phyloP scores from a whole-genome alignment of 176 grass and related monocot genomes.

The Oropetium thomaeum region DNA sequence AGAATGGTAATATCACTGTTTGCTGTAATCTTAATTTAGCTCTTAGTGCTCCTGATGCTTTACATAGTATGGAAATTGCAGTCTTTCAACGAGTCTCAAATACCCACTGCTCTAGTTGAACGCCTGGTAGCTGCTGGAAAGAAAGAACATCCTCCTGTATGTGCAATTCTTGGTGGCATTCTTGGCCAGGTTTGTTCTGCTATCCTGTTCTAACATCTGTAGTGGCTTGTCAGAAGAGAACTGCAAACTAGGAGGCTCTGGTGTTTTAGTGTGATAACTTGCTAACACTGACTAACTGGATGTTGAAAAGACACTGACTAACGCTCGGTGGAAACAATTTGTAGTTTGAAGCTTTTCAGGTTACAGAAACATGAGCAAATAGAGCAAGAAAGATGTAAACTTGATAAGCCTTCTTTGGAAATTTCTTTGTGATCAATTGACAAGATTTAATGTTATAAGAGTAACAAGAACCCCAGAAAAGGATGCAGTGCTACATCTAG shows the following conservation, averaged over 20 bases:
- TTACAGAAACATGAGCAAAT: neutral
- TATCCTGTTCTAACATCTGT: neutral
- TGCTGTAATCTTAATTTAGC: conserved; percentile 1
- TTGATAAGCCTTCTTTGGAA: neutral
- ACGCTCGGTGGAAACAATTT: neutral
- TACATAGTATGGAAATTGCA: conserved; percentile 42
- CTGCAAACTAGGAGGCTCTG: neutral
- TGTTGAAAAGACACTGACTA: neutral
- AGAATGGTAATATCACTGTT: conserved; percentile 49
- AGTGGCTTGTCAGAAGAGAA: neutral
- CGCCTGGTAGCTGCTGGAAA: conserved; percentile 66
- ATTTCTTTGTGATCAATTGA: neutral
- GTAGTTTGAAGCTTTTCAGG: neutral
- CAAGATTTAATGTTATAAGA: neutral
- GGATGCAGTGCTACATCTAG: neutral
- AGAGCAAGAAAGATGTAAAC: neutral
- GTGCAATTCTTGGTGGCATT: conserved; percentile 94
- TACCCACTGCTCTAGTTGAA: conserved; percentile 61
- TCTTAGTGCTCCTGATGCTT: conserved; percentile 6
- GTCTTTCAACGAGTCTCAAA: conserved; percentile 72
- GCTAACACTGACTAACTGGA: neutral
- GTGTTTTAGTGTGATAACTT: neutral
- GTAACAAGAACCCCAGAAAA: neutral
- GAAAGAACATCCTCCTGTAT: conserved; percentile 80
- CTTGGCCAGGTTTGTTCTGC: conserved; percentile 78